Base-by-base conservation (phyloP, 129 eudicot species). In the Cynara cardunculus region DNA sequence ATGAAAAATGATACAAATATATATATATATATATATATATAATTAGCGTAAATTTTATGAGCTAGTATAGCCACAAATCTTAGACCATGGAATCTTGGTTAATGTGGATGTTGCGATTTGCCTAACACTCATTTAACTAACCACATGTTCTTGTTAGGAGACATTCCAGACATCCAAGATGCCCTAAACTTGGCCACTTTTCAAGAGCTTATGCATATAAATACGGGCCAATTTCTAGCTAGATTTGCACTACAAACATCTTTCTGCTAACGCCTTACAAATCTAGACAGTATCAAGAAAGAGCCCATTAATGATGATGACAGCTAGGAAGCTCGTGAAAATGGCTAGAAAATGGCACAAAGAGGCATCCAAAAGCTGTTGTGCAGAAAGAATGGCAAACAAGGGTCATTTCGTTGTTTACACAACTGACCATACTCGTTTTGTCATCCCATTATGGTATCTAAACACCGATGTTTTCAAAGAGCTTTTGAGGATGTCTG, bases 351-450 rank as follows among this genome's bases (percentile, higher is more conserved):
- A 74, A 74, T 87, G 90, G 90, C 90, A 76, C 18, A 84, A 64
- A 84, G 67, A 70, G 61, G 79, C 84, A 2, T 82, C 81, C 30
- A 35, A 62, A 25, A 56, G 81, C 30, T 21, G 82, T 16, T 82
- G 80, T 14, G 73, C 44, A 2, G 76, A 62, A 21, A 70, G 72
- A 41, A 35, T 46, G 83, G 78, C 83, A 59, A 34, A 80, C 11
- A 88, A 86, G 75, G 96, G 96, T 31, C 89, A 86, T 76, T 88
- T 90, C 59, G 84, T 82, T 27, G 86, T 88, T 5, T 88, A 90
- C 82, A 82, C 90, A 11, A 49, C 44, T 27, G 92, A 90, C 75
- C 25, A 77, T 7, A 80, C 46, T 61, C 89, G 92, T 25, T 88
- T 72, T 75, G 78, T 81, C 34, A 69, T 88, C 77, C 90, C 96